Evolutionary conservation across 805 yeast species (phyloP).

Genomic region (Candida coleopterorum): DNA sequence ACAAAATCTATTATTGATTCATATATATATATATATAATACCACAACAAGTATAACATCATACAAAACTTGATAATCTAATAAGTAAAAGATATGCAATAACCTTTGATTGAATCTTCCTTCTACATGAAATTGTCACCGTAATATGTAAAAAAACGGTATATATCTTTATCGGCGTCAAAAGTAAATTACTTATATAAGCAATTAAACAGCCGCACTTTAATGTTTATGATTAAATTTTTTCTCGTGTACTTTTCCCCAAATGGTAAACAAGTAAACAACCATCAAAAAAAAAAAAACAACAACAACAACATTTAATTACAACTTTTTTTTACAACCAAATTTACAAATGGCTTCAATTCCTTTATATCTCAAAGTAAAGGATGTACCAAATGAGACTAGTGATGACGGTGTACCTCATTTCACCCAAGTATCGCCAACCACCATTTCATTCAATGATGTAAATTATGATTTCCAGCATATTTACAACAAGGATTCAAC

Average conservation of each 20-base stretch:
- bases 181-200: too few species aligned
- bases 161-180: too few species aligned
- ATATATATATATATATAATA: too few species aligned
- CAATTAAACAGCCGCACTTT: not conserved
- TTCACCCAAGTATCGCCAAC: conserved; percentile 10
- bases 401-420: conserved; percentile 4
- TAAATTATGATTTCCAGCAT: conserved; percentile 18
- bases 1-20: too few species aligned
- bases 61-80: too few species aligned
- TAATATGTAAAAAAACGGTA: too few species aligned
- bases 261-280: conserved; percentile 2
- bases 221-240: not conserved
- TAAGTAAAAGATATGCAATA: too few species aligned
- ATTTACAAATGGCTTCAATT: conserved; percentile 7
- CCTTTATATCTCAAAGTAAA: conserved; percentile 26
- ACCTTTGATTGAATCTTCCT: too few species aligned
- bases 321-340: too few species aligned
- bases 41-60: too few species aligned
- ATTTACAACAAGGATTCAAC: conserved; percentile 11
- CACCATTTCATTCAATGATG: conserved; percentile 17
- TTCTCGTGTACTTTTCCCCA: conserved; percentile 1
- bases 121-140: too few species aligned
- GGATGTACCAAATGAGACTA: conserved; percentile 1
- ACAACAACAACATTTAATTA: not conserved
- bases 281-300: not conserved